Evolutionary conservation across 805 yeast genomes (phyloP).

Genomic region (Saccharomycopsis sp.): DNA sequence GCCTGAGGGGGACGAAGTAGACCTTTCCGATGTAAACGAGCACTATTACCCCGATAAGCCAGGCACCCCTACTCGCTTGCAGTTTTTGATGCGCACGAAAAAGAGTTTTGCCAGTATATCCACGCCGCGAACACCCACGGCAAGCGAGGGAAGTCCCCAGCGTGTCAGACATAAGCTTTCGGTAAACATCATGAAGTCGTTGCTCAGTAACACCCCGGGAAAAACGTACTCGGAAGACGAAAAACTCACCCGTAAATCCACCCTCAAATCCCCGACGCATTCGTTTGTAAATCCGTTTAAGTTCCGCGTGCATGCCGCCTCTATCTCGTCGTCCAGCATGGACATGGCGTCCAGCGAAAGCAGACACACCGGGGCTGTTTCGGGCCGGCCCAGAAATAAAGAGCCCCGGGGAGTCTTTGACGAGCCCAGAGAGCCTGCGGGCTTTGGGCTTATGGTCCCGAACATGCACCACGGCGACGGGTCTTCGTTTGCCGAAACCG

Average conservation of each 20-base stretch:
- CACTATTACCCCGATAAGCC: neutral
- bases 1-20: constrained; percentile 1
- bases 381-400: too few relatives aligned
- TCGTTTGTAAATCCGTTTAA: constrained; percentile 7
- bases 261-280: neutral
- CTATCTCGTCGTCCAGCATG: neutral
- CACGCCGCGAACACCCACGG: neutral
- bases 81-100: neutral
- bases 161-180: neutral
- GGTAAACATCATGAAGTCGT: neutral
- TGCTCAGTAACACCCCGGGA: neutral
- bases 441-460: neutral
- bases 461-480: neutral
- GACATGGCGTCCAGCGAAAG: neutral
- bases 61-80: neutral
- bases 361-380: neutral
- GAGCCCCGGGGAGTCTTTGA: too few relatives aligned
- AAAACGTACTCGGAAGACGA: neutral
- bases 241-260: neutral
- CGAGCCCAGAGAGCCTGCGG: neutral
- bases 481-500: neutral
- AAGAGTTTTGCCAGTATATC: constrained; percentile 9
- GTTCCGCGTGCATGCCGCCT: neutral
- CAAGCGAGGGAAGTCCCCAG: neutral
- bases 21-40: neutral